phyloP scores from a whole-genome alignment of 306 rosid species.

The Malus orientalis region DNA sequence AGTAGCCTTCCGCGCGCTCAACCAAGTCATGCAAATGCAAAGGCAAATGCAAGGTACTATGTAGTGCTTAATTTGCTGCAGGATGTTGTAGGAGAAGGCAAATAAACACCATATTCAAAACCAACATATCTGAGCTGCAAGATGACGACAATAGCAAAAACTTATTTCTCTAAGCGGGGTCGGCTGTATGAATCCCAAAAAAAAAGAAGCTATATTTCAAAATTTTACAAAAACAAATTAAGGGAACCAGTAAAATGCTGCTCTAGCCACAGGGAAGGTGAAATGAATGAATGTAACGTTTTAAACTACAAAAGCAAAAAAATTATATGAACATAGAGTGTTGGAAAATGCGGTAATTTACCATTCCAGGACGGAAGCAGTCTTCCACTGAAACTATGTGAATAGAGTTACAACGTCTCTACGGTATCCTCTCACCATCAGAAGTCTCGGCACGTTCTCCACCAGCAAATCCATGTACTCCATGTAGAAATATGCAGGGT shows the following conservation, averaged over 20 bases:
- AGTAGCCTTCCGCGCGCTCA: too few relatives aligned
- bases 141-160: too few relatives aligned
- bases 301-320: conserved; percentile 36
- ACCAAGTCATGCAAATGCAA: too few relatives aligned
- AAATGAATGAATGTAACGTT: conserved; percentile 49
- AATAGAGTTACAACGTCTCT: conserved; percentile 90
- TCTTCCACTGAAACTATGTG: conserved; percentile 48
- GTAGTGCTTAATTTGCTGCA: neutral
- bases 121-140: neutral
- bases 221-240: conserved; percentile 20
- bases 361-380: conserved; percentile 23
- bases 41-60: too few relatives aligned
- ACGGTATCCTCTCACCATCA: conserved; percentile 94
- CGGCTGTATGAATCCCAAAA: neutral
- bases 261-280: conserved; percentile 30
- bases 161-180: too few relatives aligned
- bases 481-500: conserved; percentile 89
- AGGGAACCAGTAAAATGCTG: conserved; percentile 28
- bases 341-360: conserved; percentile 23
- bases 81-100: neutral
- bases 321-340: conserved; percentile 15
- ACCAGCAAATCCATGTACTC: conserved; percentile 98
- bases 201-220: conserved; percentile 19
- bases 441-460: conserved; percentile 88
- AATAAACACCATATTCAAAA: neutral